Evolutionary conservation across 2,329 filamentous ascomycete species (phyloP).

Genomic region (Huntiella abstrusa): DNA sequence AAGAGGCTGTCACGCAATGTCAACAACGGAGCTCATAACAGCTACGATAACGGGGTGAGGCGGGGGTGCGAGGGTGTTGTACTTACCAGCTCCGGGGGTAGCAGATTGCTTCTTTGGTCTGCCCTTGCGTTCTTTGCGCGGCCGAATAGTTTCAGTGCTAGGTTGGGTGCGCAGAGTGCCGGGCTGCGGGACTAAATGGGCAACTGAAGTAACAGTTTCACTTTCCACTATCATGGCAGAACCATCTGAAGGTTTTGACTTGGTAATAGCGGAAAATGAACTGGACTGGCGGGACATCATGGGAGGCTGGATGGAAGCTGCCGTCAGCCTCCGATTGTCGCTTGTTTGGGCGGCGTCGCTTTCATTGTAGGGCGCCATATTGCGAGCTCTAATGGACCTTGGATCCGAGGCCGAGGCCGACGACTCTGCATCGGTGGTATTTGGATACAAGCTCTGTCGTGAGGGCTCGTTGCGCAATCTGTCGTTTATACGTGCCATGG

Average conservation of each 20-base stretch:
- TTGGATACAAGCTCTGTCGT: neutral
- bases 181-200: constrained; percentile 42
- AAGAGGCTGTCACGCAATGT: constrained; percentile 43
- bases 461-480: constrained; percentile 19
- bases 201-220: constrained; percentile 81
- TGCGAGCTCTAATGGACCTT: constrained; percentile 4
- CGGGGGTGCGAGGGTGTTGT: neutral
- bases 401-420: constrained; percentile 1
- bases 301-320: constrained; percentile 24
- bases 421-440: constrained; percentile 4
- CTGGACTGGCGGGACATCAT: constrained; percentile 47
- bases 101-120: constrained; percentile 57
- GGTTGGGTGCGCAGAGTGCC: constrained; percentile 69
- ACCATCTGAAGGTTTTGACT: constrained; percentile 52
- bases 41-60: neutral
- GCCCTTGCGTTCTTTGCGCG: constrained; percentile 84
- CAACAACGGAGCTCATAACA: no score
- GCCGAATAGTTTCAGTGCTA: constrained; percentile 89
- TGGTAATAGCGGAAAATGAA: constrained; percentile 42
- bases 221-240: constrained; percentile 93
- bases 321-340: constrained; percentile 24
- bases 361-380: constrained; percentile 20
- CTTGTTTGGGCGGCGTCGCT: constrained; percentile 41
- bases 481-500: constrained; percentile 32
- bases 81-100: constrained; percentile 55